Evolutionary conservation across 75 land plant species (phyloP), one percentile per base, ranked within the genome.

Genomic region (Sequoiadendron giganteum): DNA sequence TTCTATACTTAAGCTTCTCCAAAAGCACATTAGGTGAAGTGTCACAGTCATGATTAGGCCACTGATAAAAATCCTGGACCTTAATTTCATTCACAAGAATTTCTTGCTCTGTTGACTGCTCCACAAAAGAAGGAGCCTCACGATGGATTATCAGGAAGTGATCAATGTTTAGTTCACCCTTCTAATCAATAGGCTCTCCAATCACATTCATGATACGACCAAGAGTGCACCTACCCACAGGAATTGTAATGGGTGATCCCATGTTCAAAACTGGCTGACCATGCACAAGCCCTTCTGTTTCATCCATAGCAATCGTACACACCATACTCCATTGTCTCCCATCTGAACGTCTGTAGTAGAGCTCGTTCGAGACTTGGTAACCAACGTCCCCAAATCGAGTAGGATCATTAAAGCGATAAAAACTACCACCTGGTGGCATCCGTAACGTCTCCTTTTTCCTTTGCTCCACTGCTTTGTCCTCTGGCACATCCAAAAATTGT

Each of bases 1-100:
- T 36, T 36, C 38, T 36, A 36, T 36, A 36, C 38, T 36, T 0
- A 36, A 36, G 38, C 0, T 36, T 36, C 38, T 36, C 38, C 38
- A 36, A 36, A 36, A 36, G 38, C 0, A 36, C 38, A 36, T 36
- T 0, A 36, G 38, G 38, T 36, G 38, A 36, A 36, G 38, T 36
- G 38, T 36, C 38, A 36, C 0, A 0, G 38, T 36, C 38, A 0
- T 0, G 38, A 36, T 36, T 36, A 36, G 38, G 38, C 38, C 38
- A 36, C 38, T 0, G 38, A 36, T 36, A 36, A 36, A 36, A 0
- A 36, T 36, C 38, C 38, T 0, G 38, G 38, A 96, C 98, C 98
- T 97, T 97, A 82, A 97, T 97, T 80, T 98, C 99, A 88, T 98
- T 97, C 40, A 96, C 99, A 65, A 96, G 94, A 86, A 96, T 93